These are phyloP conservation scores for Tetrapyrgos nigripes DNA, from an alignment of 1,284 basidiomycete species.

Conservation along the genomic window DNA sequence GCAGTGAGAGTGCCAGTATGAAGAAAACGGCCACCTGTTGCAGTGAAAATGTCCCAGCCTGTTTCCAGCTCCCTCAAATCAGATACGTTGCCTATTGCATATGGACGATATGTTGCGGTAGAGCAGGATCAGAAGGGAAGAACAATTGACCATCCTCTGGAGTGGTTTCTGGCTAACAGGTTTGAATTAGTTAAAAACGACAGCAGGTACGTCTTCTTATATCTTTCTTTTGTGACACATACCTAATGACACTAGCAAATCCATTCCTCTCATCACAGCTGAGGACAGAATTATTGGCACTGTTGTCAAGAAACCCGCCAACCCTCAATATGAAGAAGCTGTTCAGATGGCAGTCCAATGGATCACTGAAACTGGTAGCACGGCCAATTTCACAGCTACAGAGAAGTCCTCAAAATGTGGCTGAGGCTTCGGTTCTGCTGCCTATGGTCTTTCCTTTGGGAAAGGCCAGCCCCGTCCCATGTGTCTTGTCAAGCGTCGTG, in stretches of 20 bases:
- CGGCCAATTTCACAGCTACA: background rate
- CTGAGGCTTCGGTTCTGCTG: background rate
- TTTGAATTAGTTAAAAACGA: background rate
- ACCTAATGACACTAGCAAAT: background rate
- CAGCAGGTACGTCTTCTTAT: background rate
- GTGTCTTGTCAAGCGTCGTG: background rate
- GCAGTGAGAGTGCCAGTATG: no score
- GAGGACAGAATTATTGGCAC: background rate
- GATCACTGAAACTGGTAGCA: background rate
- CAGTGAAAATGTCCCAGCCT: no score
- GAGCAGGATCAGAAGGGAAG: no score
- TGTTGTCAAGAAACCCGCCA: background rate
- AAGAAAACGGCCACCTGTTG: no score
- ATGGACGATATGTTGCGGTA: no score
- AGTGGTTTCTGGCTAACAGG: no score
- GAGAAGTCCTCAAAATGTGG: conserved; percentile 1
- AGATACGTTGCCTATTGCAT: no score
- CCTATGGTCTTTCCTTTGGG: conserved; percentile 2
- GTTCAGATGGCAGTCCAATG: background rate
- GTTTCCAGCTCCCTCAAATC: no score
- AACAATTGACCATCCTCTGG: no score
- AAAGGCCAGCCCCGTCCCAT: conserved; percentile 2
- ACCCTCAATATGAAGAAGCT: background rate
- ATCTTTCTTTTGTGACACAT: background rate
- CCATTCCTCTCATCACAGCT: background rate